These are phyloP conservation scores for Aspergillus cavernicola DNA, from an alignment of 495 filamentous ascomycete genomes.

Conservation along the genomic window DNA sequence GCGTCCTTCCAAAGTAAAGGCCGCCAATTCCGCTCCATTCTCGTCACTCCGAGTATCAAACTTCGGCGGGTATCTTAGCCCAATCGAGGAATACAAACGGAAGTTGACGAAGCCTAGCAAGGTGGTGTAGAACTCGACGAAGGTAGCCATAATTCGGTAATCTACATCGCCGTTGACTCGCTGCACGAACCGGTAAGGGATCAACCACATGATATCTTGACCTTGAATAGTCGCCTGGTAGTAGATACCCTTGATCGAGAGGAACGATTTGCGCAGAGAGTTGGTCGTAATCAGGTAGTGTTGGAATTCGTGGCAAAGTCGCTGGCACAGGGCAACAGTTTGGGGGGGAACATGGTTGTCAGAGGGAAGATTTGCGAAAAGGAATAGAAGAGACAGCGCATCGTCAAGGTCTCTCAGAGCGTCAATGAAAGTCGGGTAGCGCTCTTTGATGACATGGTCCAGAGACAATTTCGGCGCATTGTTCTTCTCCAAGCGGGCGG, in stretches of 20 bases:
- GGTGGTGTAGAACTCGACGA: conserved; percentile 97
- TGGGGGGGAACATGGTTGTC: conserved; percentile 82
- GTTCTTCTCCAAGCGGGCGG: conserved; percentile 76
- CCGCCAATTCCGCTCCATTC: conserved; percentile 83
- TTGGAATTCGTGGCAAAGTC: conserved; percentile 88
- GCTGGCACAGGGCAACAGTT: conserved; percentile 88
- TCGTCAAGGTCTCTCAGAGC: conserved; percentile 94
- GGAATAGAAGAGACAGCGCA: conserved; percentile 92
- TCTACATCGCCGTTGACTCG: conserved; percentile 87
- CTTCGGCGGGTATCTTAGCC: conserved; percentile 89
- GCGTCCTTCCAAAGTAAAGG: conserved; percentile 80
- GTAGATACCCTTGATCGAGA: conserved; percentile 99
- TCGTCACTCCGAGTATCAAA: conserved; percentile 86
- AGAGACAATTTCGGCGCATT: conserved; percentile 81
- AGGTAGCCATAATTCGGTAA: conserved; percentile 98
- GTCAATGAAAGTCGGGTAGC: conserved; percentile 95
- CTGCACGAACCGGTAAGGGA: conserved; percentile 96
- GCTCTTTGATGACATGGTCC: conserved; percentile 95
- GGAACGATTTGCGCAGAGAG: conserved; percentile 88
- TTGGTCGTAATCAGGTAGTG: conserved; percentile 93
- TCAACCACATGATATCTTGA: conserved; percentile 96
- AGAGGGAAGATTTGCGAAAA: conserved; percentile 95
- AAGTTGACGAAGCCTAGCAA: conserved; percentile 94
- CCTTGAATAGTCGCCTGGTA: conserved; percentile 98
- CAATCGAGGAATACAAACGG: conserved; percentile 83